Base-by-base conservation (phyloP, 257 asterid genomes). In the Mentha longifolia region DNA sequence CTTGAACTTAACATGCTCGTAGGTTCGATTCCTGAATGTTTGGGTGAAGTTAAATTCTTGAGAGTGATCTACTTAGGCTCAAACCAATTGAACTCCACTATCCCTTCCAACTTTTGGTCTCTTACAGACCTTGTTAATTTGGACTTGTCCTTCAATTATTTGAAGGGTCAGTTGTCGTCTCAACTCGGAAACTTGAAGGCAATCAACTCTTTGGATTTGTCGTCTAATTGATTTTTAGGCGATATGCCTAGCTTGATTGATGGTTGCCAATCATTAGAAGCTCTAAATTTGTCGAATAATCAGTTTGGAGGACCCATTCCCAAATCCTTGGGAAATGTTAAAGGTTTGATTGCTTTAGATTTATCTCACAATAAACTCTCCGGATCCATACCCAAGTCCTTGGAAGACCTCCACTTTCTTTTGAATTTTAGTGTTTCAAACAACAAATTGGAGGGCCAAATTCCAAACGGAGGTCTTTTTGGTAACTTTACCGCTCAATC, bases 351-450 rank as follows among this genome's bases (percentile, higher is more conserved):
- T 5, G 9, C 6, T 42, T 63, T 63, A 49, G 16, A 42, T 43
- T 25, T 59, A 14, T 60, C 65, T 60, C 9, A 57, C 9, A 57
- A 57, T 57, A 11, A 57, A 15, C 65, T 35, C 6, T 49, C 55
- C 1, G 46, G 65, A 15, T 6, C 5, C 0, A 60, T 60, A 60
- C 65, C 65, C 6, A 60, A 60, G 46, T 60, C 47, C n/a, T n/a
- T n/a, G n/a, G n/a, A n/a, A n/a, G n/a, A n/a, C n/a, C n/a, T n/a
- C n/a, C n/a, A n/a, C n/a, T n/a, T n/a, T n/a, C n/a, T n/a, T n/a
- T n/a, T n/a, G n/a, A n/a, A n/a, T n/a, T n/a, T n/a, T n/a, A n/a
- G n/a, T n/a, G n/a, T n/a, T n/a, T n/a, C n/a, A n/a, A n/a, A n/a
- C n/a, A n/a, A n/a, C n/a, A n/a, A n/a, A n/a, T n/a, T n/a, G n/a